Evolutionary conservation across 2,329 filamentous ascomycete species (phyloP).

Genomic region (Aspergillus sp.): DNA sequence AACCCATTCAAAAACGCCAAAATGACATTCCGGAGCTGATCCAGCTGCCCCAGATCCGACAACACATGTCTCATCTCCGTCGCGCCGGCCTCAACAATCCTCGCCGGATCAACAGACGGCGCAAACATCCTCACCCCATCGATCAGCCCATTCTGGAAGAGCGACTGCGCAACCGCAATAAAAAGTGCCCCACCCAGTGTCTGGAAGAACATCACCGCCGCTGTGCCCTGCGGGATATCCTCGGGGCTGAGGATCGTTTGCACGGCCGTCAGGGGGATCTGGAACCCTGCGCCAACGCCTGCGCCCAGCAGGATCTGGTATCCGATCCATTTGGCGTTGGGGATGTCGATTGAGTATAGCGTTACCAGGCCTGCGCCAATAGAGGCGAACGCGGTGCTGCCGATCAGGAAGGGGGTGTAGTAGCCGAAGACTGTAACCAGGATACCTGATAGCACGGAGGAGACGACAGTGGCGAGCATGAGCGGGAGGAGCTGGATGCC

Average conservation of each 20-base stretch:
- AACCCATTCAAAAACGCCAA: conserved; percentile 5
- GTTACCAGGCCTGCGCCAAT: conserved; percentile 45
- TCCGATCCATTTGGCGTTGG: conserved; percentile 39
- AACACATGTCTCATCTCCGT: conserved; percentile 7
- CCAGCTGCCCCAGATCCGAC: neutral
- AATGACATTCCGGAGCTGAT: conserved; percentile 2
- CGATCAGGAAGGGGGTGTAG: conserved; percentile 36
- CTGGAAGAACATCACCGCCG: conserved; percentile 39
- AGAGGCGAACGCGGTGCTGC: conserved; percentile 32
- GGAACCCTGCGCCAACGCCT: conserved; percentile 38
- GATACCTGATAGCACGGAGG: conserved; percentile 1
- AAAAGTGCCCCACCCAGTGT: conserved; percentile 48
- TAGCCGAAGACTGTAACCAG: conserved; percentile 11
- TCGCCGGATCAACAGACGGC: neutral
- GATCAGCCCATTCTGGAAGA: conserved; percentile 53
- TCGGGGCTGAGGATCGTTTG: conserved; percentile 34
- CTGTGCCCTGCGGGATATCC: conserved; percentile 37
- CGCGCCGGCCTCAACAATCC: conserved; percentile 3
- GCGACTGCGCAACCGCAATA: conserved; percentile 51
- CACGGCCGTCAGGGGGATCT: conserved; percentile 37
- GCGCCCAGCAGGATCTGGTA: conserved; percentile 38
- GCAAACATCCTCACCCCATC: conserved; percentile 19
- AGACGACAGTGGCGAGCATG: conserved; percentile 10
- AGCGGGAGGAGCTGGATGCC: conserved; percentile 18
- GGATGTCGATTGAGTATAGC: conserved; percentile 35